Evolutionary conservation across 257 asterid genomes (phyloP), one percentile per base, ranked within the genome.

Genomic region (Lantana camara): DNA sequence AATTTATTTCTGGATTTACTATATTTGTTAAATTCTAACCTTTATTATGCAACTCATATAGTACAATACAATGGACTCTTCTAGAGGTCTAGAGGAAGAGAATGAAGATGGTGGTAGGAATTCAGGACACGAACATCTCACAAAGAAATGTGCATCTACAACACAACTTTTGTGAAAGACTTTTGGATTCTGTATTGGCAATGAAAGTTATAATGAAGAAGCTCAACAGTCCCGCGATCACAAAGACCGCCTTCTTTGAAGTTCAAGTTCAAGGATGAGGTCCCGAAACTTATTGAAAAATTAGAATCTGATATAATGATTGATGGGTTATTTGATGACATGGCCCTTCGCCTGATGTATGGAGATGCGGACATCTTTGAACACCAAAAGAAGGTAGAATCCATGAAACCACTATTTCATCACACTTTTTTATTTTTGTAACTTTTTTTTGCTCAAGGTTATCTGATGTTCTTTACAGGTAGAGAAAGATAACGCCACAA

Each of bases 181-280:
- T 54, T 4, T 15, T 54, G 42, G 60, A 54, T 54, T 52, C 73
- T 9, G 40, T 59, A 11, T 13, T 66, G n/a, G n/a, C n/a, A n/a
- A n/a, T n/a, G n/a, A n/a, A n/a, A n/a, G n/a, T n/a, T 27, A 35
- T 5, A 27, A 45, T 12, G 66, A 27, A 10, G 71, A 58, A 50
- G 57, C 14, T 20, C 16, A 56, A 16, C 47, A 59, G 32, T 3
- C 53, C 19, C 1, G 23, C 0, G 12, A 29, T 11, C 14, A 14
- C 6, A 24, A 15, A 27, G 5, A 7, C 9, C 7, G n/a, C 2
- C 75, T 72, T 44, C 78, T 0, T 17, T 14, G 32, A 77, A 63
- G 57, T 77, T 77, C 51, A 63, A 63, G 7, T 72, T 77, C 5
- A 66, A 63, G 12, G 75, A 72, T 22, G 78, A 72, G 15, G 46